Evolutionary conservation across 2,329 filamentous ascomycete genomes (phyloP).

Genomic region (Penicillium sp.): DNA sequence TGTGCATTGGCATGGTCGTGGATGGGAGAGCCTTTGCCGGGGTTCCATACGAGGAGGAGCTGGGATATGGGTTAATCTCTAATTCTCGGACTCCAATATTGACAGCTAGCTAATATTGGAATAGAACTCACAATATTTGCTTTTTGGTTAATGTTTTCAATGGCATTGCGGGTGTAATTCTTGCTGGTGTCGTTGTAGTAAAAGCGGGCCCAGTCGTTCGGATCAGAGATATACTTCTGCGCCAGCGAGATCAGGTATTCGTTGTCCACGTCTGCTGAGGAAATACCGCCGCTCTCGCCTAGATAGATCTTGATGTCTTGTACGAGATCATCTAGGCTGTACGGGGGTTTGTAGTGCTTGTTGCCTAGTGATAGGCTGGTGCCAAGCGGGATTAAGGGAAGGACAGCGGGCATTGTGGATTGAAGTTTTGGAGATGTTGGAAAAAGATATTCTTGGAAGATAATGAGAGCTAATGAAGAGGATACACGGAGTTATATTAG

Average conservation of each 20-base stretch:
- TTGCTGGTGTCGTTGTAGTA: constrained; percentile 33
- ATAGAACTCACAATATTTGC: constrained; percentile 30
- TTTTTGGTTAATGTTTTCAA: constrained; percentile 34
- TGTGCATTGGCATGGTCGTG: constrained; percentile 39
- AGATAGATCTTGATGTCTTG: constrained; percentile 30
- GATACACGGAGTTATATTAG: neutral
- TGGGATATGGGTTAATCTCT: constrained; percentile 2
- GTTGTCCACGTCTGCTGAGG: constrained; percentile 25
- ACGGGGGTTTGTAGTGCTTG: constrained; percentile 21
- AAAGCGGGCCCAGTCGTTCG: constrained; percentile 29
- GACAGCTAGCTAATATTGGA: neutral
- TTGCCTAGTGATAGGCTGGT: constrained; percentile 15
- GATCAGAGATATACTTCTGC: constrained; percentile 28
- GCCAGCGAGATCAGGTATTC: constrained; percentile 27
- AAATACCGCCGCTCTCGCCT: constrained; percentile 27
- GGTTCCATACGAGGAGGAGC: constrained; percentile 37
- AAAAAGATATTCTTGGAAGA: neutral
- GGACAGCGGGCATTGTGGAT: constrained; percentile 17
- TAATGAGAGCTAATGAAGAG: neutral
- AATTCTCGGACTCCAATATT: neutral
- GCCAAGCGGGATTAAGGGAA: constrained; percentile 11
- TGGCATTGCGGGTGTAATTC: constrained; percentile 34
- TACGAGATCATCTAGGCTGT: constrained; percentile 25
- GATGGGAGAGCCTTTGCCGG: constrained; percentile 35
- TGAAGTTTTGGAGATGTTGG: neutral